Evolutionary conservation across 1,284 basidiomycete genomes (phyloP).

Genomic region (Leccinum angustisporum): DNA sequence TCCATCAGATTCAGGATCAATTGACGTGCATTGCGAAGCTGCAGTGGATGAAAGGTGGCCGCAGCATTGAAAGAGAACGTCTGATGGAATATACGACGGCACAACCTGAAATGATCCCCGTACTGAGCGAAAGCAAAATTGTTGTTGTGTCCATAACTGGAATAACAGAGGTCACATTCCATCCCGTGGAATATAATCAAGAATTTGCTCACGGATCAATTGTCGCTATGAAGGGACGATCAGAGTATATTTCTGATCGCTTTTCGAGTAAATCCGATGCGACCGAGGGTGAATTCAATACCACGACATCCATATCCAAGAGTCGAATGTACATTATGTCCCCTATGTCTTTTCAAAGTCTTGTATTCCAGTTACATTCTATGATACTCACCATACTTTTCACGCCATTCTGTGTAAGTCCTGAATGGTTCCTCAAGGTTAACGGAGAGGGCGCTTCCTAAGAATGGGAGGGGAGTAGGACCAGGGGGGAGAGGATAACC

Average conservation of each 20-base stretch:
- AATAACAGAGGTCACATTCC: not conserved
- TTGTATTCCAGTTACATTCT: too few relatives aligned
- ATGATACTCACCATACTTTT: constrained; percentile 19
- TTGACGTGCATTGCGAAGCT: constrained; percentile 21
- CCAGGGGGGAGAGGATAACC: not conserved
- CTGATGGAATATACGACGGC: constrained; percentile 19
- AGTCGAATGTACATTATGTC: constrained; percentile 23
- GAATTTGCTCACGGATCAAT: constrained; percentile 16
- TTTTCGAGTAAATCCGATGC: constrained; percentile 23
- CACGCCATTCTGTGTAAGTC: not conserved
- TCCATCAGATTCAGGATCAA: constrained; percentile 18
- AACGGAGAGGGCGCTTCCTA: not conserved
- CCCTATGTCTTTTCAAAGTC: too few relatives aligned
- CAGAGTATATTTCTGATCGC: constrained; percentile 23
- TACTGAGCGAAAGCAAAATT: constrained; percentile 16
- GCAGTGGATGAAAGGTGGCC: constrained; percentile 10
- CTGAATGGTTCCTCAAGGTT: not conserved
- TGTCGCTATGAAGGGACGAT: constrained; percentile 21
- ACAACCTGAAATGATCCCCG: constrained; percentile 19
- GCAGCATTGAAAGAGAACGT: constrained; percentile 4
- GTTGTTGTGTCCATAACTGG: constrained; percentile 22
- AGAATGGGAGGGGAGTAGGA: not conserved
- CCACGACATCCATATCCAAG: constrained; percentile 21
- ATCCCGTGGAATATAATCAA: too few relatives aligned
- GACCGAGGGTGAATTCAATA: constrained; percentile 19